Base-by-base conservation (phyloP, 257 asterid genomes). In the Solanum bulbocastanum region DNA sequence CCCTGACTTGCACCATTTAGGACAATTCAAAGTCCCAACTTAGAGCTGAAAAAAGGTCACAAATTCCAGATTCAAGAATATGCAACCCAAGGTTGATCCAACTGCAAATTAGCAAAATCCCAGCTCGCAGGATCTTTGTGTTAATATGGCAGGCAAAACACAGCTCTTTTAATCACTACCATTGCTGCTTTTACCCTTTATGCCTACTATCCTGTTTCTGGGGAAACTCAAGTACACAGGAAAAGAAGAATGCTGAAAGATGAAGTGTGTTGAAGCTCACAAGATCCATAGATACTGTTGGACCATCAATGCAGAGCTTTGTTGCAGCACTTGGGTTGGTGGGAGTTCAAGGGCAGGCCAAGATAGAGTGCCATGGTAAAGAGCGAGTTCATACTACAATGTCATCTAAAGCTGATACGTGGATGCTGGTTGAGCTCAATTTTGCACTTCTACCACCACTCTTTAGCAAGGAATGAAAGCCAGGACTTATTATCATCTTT, bases 41-140 rank as follows among this genome's bases (percentile, higher is more conserved):
- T 91, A 90, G 3, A 91, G 90, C 90, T 92, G 92, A 87, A 93
- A 93, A 92, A 89, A 83, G 11, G 90, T 89, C 88, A 90, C 91
- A 74, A 92, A 37, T 22, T 93, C 93, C 91, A 76, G 85, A 79
- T 88, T 86, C 92, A 89, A 71, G 85, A 89, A 93, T 3, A 87
- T 87, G 83, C 93, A 91, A 22, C 95, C 93, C 4, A 79, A 84
- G 3, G 87, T 16, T 14, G 93, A 90, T 4, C 92, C 95, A 62
- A 71, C 74, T 5, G 92, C 93, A 23, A 92, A 90, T 62, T 44
- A 86, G 89, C 92, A 91, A 65, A 12, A 91, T 88, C 88, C 92
- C 90, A 3, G 66, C 86, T 40, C 60, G 88, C 88, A 91, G 78
- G 25, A 91, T 73, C 87, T 85, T 71, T 82, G 86, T 9, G 83